phyloP scores from a whole-genome alignment of 768 basidiomycete genomes.

The Naganishia vaughanmartiniae region DNA sequence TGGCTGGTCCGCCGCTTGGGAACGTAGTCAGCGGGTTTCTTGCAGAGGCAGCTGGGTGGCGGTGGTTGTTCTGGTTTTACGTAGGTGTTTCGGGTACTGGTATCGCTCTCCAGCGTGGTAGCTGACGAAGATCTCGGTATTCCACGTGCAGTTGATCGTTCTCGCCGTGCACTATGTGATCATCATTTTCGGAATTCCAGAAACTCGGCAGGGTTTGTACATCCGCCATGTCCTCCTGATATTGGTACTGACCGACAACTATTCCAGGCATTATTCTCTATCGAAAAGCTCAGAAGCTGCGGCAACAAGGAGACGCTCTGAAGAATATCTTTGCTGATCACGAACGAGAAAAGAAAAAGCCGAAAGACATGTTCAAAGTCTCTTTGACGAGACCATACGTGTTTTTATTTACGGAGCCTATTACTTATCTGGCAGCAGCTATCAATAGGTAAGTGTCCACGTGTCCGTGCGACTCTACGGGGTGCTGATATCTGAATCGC shows the following conservation, averaged over 20 bases:
- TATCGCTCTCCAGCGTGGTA: not conserved
- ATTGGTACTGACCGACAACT: not conserved
- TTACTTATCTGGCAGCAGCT: slow-evolving; percentile 41
- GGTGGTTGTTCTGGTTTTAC: slow-evolving; percentile 30
- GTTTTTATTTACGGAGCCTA: slow-evolving; percentile 46
- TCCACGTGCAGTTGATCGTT: slow-evolving; percentile 32
- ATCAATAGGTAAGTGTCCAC: slow-evolving; percentile 36
- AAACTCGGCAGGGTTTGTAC: slow-evolving; percentile 32
- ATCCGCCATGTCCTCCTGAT: not conserved
- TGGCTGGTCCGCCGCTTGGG: slow-evolving; percentile 38
- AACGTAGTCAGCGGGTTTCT: slow-evolving; percentile 26
- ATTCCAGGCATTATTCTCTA: slow-evolving; percentile 26
- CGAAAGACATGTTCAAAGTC: slow-evolving; percentile 40
- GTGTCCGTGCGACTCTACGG: not conserved
- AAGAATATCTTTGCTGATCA: slow-evolving; percentile 34
- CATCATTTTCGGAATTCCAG: slow-evolving; percentile 39
- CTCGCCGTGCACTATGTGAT: slow-evolving; percentile 37
- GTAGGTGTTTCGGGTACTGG: not conserved
- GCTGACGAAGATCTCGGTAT: no score
- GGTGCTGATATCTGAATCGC: not conserved
- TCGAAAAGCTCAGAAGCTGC: slow-evolving; percentile 33
- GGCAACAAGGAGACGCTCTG: slow-evolving; percentile 32
- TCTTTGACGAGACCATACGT: slow-evolving; percentile 44
- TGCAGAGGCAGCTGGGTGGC: slow-evolving; percentile 21
- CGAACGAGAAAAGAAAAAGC: slow-evolving; percentile 23